Base-by-base conservation (phyloP, 139 green algal genomes). In the Nannochloris sp. region DNA sequence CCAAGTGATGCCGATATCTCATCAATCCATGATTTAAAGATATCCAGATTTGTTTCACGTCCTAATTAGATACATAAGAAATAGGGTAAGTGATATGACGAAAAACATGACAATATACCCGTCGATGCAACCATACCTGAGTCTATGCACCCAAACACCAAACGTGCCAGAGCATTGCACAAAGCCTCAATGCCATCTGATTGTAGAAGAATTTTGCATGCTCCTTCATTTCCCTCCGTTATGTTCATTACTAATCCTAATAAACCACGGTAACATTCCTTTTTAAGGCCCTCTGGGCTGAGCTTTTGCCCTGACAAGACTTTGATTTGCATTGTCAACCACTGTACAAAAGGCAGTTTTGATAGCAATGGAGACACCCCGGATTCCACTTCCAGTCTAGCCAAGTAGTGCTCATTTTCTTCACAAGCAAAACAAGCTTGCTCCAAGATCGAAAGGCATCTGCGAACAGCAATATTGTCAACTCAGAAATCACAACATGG, bases 161-260 rank as follows among this genome's bases (percentile, higher is more conserved):
- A 13, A 6, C 14, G 50, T 14, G 12, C 10, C 13, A 66, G 13
- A 17, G 17, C 36, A 40, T 23, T 56, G 26, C 17, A 44, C 16
- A 65, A 65, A 3, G 64, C 53, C 33, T 70, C 49, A 30, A 79
- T 50, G 3, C 66, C 80, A 6, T 74, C 72, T 9, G 48, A 66
- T 40, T 12, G 44, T 20, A 68, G 61, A 17, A 87, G 64, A 17
- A 61, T 60, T 5, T 62, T 51, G 26, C 71, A 77, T 5, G 81
- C 81, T 9, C 68, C 56, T 11, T 33, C 10, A 57, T 86, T 86
- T 63, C 83, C 70, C 61, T 91, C 81, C 2, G 75, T 89, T 14
- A 85, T 56, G 67, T 91, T 91, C 77, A 91, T 87, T 12, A 90
- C 59, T 50, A 91, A 71, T 6, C 78, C 74, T n/a, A 80, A 62